These are phyloP conservation scores for Albugo laibachii DNA, from an alignment of 352 stramenopile genomes.

Conservation along the genomic window DNA sequence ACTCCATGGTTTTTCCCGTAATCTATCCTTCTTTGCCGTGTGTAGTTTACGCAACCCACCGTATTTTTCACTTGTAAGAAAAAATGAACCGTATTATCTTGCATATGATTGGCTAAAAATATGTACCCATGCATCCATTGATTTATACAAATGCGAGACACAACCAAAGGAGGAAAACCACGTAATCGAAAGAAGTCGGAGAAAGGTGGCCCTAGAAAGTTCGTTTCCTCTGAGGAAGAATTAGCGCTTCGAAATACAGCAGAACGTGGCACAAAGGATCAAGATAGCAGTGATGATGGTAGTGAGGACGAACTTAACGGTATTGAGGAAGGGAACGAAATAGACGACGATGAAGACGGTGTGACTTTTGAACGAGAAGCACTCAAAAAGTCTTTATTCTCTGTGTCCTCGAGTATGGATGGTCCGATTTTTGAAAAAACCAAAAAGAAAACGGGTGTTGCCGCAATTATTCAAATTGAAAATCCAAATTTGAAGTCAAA, in stretches of 20 bases:
- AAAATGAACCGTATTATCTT: no score
- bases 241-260: conserved; percentile 50
- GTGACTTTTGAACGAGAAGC: conserved; percentile 46
- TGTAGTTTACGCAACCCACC: no score
- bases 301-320: conserved; percentile 8
- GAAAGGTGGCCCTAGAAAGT: conserved; percentile 51
- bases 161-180: not conserved
- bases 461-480: conserved; percentile 46
- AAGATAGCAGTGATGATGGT: conserved; percentile 31
- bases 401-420: conserved; percentile 33
- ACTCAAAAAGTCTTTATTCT: conserved; percentile 53
- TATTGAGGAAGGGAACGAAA: conserved; percentile 10
- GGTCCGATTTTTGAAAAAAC: conserved; percentile 32
- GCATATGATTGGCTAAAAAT: no score
- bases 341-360: conserved; percentile 25
- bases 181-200: conserved; percentile 13
- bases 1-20: no score
- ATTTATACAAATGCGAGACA: no score
- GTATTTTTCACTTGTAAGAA: no score
- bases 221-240: conserved; percentile 72
- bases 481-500: conserved; percentile 60
- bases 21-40: no score
- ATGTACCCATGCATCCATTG: no score
- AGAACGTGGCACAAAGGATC: conserved; percentile 23
- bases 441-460: conserved; percentile 53